Percentiles rank a stretch among this genome's conserved stretches.
These are phyloP conservation scores for Diospyros lotus DNA, from an alignment of 148 eudicot genomes.

Conservation along the genomic window DNA sequence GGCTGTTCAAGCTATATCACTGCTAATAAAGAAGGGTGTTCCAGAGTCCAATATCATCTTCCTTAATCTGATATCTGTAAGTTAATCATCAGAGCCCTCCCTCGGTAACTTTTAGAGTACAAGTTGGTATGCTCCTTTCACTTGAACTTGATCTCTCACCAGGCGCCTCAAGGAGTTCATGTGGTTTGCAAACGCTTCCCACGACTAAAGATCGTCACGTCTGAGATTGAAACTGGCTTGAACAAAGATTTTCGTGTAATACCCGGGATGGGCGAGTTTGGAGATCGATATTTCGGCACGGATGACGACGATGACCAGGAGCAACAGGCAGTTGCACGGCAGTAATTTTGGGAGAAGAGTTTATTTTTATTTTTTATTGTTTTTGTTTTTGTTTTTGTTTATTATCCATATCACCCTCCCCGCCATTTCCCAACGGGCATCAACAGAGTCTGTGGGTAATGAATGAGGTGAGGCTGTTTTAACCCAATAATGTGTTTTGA, in stretches of 20 bases:
- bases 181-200: conserved; percentile 84
- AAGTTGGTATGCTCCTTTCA: background rate
- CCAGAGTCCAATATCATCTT: conserved; percentile 92
- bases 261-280: conserved; percentile 99
- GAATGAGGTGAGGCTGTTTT: background rate
- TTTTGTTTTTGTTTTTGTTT: background rate
- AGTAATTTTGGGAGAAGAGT: conserved; percentile 8
- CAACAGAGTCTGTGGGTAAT: background rate
- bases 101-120: background rate
- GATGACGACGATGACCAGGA: conserved; percentile 63
- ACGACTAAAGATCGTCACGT: conserved; percentile 87
- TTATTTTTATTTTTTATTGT: background rate
- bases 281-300: conserved; percentile 95
- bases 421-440: background rate
- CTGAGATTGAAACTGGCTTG: conserved; percentile 84
- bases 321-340: conserved; percentile 10
- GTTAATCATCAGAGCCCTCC: conserved; percentile 12
- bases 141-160: conserved; percentile 4
- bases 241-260: conserved; percentile 82
- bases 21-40: conserved; percentile 85
- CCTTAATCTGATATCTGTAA: conserved; percentile 93
- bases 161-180: conserved; percentile 99
- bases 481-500: background rate
- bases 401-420: background rate
- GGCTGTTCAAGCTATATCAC: conserved; percentile 87